These are phyloP conservation scores for Tubosaeta sp. DNA, from an alignment of 768 basidiomycete species.

Conservation along the genomic window DNA sequence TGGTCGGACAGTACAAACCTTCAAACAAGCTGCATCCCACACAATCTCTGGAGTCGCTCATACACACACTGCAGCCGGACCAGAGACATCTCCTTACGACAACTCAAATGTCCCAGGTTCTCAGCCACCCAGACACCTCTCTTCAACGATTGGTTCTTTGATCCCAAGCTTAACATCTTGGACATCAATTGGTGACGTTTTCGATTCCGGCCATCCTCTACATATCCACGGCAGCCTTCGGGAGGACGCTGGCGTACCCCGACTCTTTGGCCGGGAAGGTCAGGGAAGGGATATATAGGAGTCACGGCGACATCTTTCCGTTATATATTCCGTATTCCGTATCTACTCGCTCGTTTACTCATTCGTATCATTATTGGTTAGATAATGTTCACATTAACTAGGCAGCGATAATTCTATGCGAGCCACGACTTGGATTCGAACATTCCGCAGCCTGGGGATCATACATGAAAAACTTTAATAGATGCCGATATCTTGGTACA, in stretches of 20 bases:
- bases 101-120: constrained; percentile 9
- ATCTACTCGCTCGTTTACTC: constrained; percentile 3
- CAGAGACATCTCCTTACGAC: constrained; percentile 2
- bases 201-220: constrained; percentile 16
- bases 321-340: constrained; percentile 4
- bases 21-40: constrained; percentile 34
- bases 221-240: constrained; percentile 4
- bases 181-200: constrained; percentile 25
- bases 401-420: background rate
- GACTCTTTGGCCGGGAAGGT: constrained; percentile 25
- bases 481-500: too few species aligned
- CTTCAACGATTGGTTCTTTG: constrained; percentile 23
- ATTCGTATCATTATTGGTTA: constrained; percentile 15
- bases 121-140: constrained; percentile 19
- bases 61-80: background rate
- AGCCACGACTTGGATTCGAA: too few species aligned
- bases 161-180: constrained; percentile 35
- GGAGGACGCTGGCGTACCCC: constrained; percentile 21
- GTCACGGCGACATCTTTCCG: background rate
- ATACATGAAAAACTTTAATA: too few species aligned
- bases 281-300: constrained; percentile 22
- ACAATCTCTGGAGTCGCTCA: constrained; percentile 23
- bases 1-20: constrained; percentile 50
- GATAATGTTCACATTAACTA: background rate
- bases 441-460: too few species aligned